Percentiles rank a stretch among this genome's conserved stretches.
phyloP scores from a whole-genome alignment of 1,139 yeast species.

The Saccharomycopsis hybrid region DNA sequence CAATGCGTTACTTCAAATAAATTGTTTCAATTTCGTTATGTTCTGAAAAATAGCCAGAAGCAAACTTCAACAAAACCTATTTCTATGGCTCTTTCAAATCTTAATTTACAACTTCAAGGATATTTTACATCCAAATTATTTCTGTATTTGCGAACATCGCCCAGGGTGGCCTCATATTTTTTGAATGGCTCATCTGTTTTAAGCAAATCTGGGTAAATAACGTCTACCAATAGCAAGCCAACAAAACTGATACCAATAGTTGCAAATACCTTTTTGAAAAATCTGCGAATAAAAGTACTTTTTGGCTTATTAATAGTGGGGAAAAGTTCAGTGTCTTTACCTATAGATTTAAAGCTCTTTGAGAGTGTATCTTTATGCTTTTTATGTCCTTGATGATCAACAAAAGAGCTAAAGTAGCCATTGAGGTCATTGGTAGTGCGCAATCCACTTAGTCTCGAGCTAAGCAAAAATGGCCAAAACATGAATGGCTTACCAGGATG shows the following conservation, averaged over 20 bases:
- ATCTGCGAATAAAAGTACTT: background rate
- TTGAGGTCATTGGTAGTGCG: background rate
- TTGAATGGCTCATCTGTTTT: slow-evolving; percentile 7
- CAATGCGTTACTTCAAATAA: too few relatives aligned
- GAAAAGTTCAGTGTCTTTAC: background rate
- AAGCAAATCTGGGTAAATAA: slow-evolving; percentile 12
- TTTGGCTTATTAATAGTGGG: background rate
- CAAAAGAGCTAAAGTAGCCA: slow-evolving; percentile 8
- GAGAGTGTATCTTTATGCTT: too few relatives aligned
- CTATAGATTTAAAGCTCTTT: background rate
- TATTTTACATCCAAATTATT: too few relatives aligned
- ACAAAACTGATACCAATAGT: slow-evolving; percentile 12
- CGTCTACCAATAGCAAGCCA: slow-evolving; percentile 13
- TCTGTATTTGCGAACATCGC: background rate
- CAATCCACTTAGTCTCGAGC: background rate
- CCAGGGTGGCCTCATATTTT: slow-evolving; percentile 3
- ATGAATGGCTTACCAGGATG: slow-evolving; percentile 11
- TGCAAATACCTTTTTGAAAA: slow-evolving; percentile 5
- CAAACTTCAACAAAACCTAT: too few relatives aligned
- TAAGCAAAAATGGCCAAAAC: slow-evolving; percentile 2
- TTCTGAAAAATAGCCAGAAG: too few relatives aligned
- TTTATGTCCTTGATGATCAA: background rate
- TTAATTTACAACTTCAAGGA: too few relatives aligned
- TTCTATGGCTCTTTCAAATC: too few relatives aligned
- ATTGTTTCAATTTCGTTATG: too few relatives aligned